A percentile compares a stretch with the other conserved stretches of the same genome.
Conservation (phyloP, 2,329 filamentous ascomycete genomes). For the Xylaria digitata region DNA sequence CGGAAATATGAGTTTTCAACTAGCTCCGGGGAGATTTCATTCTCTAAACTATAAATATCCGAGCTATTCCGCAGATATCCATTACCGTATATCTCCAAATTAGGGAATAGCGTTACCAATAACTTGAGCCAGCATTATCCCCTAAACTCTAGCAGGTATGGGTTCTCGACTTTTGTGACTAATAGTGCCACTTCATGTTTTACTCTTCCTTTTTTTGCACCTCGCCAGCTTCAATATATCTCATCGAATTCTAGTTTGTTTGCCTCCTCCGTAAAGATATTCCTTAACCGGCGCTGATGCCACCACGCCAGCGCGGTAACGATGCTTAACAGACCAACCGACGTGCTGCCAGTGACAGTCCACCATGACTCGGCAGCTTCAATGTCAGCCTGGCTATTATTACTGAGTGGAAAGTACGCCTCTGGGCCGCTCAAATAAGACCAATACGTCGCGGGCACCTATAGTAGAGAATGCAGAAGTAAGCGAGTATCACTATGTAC, state of each 20-base stretch:
- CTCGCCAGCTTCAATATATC: conserved; percentile 26
- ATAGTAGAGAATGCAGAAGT: not conserved
- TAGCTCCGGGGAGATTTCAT: not conserved
- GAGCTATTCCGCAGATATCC: not conserved
- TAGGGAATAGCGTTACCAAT: not conserved
- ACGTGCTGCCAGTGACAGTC: conserved; percentile 44
- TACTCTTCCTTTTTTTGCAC: not conserved
- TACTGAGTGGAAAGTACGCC: conserved; percentile 46
- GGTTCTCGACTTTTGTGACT: not conserved
- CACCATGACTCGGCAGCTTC: conserved; percentile 46
- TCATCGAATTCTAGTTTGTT: conserved; percentile 42
- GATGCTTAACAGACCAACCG: conserved; percentile 43
- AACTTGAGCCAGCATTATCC: not conserved
- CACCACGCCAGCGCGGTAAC: conserved; percentile 50
- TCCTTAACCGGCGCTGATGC: conserved; percentile 50
- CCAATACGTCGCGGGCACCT: conserved; percentile 45
- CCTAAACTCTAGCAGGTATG: not conserved
- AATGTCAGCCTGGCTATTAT: conserved; percentile 45
- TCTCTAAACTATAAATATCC: not conserved
- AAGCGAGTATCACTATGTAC: not conserved
- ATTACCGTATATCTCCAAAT: not conserved
- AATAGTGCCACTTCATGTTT: not conserved
- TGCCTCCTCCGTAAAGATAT: conserved; percentile 47
- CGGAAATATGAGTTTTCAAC: not conserved
- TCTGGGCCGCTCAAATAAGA: conserved; percentile 33